Base-by-base conservation (phyloP, 306 rosid genomes). In the Astragalus membranaceus region DNA sequence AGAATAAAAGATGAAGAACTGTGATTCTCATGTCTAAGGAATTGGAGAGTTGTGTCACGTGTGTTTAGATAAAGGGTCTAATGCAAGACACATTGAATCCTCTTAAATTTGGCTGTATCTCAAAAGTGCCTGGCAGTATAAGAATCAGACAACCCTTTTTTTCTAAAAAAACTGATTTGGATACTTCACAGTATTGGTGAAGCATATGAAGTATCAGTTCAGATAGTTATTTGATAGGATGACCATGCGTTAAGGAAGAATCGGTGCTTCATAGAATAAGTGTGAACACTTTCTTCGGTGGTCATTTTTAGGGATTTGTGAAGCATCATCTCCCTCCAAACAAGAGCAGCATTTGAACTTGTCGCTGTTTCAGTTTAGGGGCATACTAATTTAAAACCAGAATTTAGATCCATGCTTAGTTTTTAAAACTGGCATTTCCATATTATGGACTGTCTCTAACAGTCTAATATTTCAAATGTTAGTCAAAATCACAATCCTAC, bases 381-480 rank as follows among this genome's bases (percentile, higher is more conserved):
- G 32, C 20, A 41, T 16, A 36, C 52, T 36, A 13, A 6, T 52
- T 12, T 16, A 41, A n/a, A 50, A 62, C 23, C 10, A 55, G 52
- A 61, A 73, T 42, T 65, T 69, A 52, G 15, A 35, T 50, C 49
- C 61, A 29, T 39, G 32, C n/a, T 60, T 42, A 39, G 32, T 23
- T 36, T 20, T 8, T 8, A 13, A 62, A 26, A 53, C 4, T 12
- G 7, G 1, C 15, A 20, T 49, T 29, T 15, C 37, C 35, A 20
- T 20, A 53, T 53, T 53, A 4, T 23, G 7, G 7, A 53, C 11
- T 4, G 29, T 10, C 48, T 70, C 70, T 70, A 54, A 64, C 41
- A 11, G 32, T 56, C 5, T 79, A 50, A 75, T 44, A 76, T 77
- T 72, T 71, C 32, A 10, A 64, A 20, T 80, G 13, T 4, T 12